A percentile compares a stretch with the other conserved stretches of the same genome.
phyloP scores from a whole-genome alignment of 2,329 filamentous ascomycete species.

The Hirsutella minnesotensis region DNA sequence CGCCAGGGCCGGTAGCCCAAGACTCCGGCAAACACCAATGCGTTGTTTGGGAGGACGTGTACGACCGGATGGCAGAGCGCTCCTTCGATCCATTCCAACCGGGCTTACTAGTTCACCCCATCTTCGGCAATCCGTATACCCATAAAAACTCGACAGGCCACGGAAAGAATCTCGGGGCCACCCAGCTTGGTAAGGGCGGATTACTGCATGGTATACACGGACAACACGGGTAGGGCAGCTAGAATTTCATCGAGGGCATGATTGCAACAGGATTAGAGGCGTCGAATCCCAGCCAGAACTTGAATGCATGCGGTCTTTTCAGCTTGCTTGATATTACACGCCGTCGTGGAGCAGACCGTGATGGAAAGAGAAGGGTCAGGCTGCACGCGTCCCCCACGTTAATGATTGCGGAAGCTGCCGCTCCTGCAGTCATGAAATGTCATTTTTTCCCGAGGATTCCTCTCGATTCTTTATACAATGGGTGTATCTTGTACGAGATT shows the following conservation, averaged over 20 bases:
- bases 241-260: neutral
- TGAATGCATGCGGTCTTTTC: no score
- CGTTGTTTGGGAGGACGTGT: neutral
- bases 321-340: no score
- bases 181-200: neutral
- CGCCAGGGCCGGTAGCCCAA: neutral
- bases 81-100: slow-evolving; percentile 1
- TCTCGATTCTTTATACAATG: no score
- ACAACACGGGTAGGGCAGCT: neutral
- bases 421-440: no score
- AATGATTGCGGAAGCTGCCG: no score
- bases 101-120: neutral
- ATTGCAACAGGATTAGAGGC: no score
- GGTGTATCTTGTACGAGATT: no score
- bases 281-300: no score
- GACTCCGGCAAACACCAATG: slow-evolving; percentile 1
- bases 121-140: neutral
- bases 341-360: no score
- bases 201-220: neutral
- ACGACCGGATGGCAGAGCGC: slow-evolving; percentile 2
- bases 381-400: no score
- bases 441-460: no score
- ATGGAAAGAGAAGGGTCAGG: no score
- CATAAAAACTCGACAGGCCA: neutral
- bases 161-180: neutral